Evolutionary conservation across 331 rosid genomes (phyloP).

Genomic region (Phaseolus coccineus): DNA sequence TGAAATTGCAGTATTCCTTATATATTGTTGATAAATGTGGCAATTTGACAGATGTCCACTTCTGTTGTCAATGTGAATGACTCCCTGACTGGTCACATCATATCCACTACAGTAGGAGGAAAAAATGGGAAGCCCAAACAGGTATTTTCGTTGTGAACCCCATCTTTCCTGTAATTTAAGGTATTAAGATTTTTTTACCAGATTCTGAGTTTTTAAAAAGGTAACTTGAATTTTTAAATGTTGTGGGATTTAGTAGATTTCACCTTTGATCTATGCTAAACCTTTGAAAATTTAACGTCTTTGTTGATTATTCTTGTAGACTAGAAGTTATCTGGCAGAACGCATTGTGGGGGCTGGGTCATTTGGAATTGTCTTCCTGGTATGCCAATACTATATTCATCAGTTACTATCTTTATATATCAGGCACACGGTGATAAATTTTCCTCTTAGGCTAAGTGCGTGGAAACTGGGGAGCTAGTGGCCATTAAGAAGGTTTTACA

Average conservation of each 20-base stretch:
- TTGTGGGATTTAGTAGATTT: slow-evolving; percentile 15
- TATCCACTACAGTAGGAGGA: slow-evolving; percentile 85
- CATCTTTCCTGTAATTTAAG: slow-evolving; percentile 25
- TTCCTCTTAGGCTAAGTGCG: slow-evolving; percentile 78
- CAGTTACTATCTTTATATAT: slow-evolving; percentile 4
- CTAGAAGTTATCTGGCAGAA: slow-evolving; percentile 80
- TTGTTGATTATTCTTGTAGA: slow-evolving; percentile 54
- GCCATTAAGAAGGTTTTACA: slow-evolving; percentile 96
- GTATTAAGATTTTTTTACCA: neutral
- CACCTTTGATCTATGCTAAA: slow-evolving; percentile 2
- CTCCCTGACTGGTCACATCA: slow-evolving; percentile 83
- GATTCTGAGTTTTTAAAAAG: slow-evolving; percentile 9
- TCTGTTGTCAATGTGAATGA: slow-evolving; percentile 72
- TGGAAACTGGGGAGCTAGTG: slow-evolving; percentile 94
- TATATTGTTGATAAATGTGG: slow-evolving; percentile 24
- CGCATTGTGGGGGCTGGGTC: slow-evolving; percentile 82
- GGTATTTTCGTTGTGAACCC: slow-evolving; percentile 49
- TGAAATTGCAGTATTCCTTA: slow-evolving; percentile 32
- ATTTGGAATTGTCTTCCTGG: slow-evolving; percentile 85
- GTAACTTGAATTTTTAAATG: neutral
- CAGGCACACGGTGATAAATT: slow-evolving; percentile 15
- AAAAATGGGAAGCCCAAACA: slow-evolving; percentile 91
- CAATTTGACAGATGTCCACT: slow-evolving; percentile 62
- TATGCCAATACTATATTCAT: slow-evolving; percentile 27
- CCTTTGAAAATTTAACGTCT: slow-evolving; percentile 44